A percentile compares a stretch with the other conserved stretches of the same genome.
These are phyloP conservation scores for Aspergillus affinis DNA, from an alignment of 495 filamentous ascomycete genomes.

Conservation along the genomic window DNA sequence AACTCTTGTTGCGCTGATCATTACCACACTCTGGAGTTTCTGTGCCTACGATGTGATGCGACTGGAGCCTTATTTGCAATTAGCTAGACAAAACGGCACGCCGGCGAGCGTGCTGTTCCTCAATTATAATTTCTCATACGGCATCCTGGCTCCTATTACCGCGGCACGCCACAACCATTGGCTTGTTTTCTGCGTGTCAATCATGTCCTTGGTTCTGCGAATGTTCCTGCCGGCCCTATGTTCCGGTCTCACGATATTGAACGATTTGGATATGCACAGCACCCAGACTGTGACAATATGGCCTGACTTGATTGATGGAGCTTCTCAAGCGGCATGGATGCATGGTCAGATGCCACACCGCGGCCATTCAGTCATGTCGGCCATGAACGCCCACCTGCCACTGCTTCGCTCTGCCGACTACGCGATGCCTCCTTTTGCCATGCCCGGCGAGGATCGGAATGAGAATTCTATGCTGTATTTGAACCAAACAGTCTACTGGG, in stretches of 20 bases:
- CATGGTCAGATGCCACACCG: background rate
- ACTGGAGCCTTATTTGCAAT: slow-evolving; percentile 31
- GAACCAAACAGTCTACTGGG: slow-evolving; percentile 27
- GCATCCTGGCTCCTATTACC: slow-evolving; percentile 20
- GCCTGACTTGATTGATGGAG: slow-evolving; percentile 22
- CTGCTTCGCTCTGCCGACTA: slow-evolving; percentile 14
- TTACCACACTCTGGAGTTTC: slow-evolving; percentile 21
- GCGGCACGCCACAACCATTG: slow-evolving; percentile 27
- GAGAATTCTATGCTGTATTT: slow-evolving; percentile 13
- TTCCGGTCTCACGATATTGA: slow-evolving; percentile 19
- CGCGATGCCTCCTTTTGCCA: slow-evolving; percentile 17
- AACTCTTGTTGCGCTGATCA: slow-evolving; percentile 19
- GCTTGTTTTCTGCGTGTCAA: slow-evolving; percentile 22
- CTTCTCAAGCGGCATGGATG: slow-evolving; percentile 20
- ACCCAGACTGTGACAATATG: slow-evolving; percentile 20
- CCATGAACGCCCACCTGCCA: slow-evolving; percentile 3
- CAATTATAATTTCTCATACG: slow-evolving; percentile 27
- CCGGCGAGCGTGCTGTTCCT: slow-evolving; percentile 25
- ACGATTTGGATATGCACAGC: slow-evolving; percentile 5
- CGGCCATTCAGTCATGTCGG: background rate
- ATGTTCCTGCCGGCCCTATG: slow-evolving; percentile 22
- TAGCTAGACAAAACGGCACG: slow-evolving; percentile 19
- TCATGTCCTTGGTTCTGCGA: slow-evolving; percentile 18
- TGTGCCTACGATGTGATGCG: slow-evolving; percentile 25
- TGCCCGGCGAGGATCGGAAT: slow-evolving; percentile 11